Conservation (phyloP, 2,329 filamentous ascomycete genomes). For the Volutella citrinella region DNA sequence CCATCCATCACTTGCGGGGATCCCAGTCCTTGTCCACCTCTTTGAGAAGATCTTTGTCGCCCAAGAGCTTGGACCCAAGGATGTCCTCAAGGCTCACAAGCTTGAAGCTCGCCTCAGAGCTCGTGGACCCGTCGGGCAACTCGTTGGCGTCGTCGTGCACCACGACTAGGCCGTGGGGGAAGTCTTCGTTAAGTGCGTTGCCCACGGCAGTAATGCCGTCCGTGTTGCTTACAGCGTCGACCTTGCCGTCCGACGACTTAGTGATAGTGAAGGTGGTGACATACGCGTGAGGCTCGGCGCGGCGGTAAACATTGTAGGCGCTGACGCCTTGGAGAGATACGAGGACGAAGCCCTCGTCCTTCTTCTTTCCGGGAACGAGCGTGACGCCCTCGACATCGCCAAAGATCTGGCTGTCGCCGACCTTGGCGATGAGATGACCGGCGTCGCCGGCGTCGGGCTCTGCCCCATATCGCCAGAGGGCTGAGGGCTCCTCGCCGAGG, state of each 20-base stretch:
- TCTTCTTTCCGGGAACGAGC: constrained; percentile 42
- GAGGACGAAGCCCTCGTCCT: constrained; percentile 46
- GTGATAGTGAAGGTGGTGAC: constrained; percentile 48
- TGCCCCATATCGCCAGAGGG: constrained; percentile 50
- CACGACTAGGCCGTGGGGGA: constrained; percentile 44
- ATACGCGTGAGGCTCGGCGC: constrained; percentile 46
- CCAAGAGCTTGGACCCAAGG: constrained; percentile 28
- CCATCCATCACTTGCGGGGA: constrained; percentile 32
- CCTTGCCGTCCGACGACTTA: constrained; percentile 35
- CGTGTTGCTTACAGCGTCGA: constrained; percentile 52
- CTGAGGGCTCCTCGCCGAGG: constrained; percentile 50
- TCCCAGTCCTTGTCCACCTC: constrained; percentile 39
- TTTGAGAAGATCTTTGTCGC: constrained; percentile 26
- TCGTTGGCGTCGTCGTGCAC: constrained; percentile 54
- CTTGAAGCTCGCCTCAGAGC: constrained; percentile 49
- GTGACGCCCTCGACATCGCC: constrained; percentile 55
- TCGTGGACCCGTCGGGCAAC: constrained; percentile 42
- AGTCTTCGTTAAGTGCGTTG: constrained; percentile 37
- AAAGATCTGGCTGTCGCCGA: constrained; percentile 45
- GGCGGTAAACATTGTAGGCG: constrained; percentile 49
- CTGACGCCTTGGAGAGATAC: constrained; percentile 53
- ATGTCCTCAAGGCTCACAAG: constrained; percentile 41
- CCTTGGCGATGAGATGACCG: constrained; percentile 35
- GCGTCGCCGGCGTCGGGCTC: constrained; percentile 42
- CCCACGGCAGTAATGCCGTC: constrained; percentile 50